A percentile compares a stretch with the other conserved stretches of the same genome.
Conservation (phyloP, 805 yeast species). For the Priceomyces castillae region DNA sequence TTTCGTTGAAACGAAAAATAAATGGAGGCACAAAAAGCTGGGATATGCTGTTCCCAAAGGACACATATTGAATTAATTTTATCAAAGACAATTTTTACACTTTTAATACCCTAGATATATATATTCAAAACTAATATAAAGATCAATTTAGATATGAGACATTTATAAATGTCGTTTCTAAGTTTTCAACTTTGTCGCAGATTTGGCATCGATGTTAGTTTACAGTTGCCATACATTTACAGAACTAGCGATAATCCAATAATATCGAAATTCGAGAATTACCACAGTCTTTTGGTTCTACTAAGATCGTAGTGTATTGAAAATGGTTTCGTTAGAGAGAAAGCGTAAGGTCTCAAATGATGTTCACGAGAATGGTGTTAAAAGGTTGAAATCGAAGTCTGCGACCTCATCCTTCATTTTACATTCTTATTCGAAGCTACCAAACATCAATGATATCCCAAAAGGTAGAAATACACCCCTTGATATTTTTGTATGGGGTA, state of each 20-base stretch:
- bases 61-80: conserved; percentile 28
- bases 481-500: conserved; percentile 91
- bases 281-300: too few relatives aligned
- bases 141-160: too few relatives aligned
- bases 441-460: conserved; percentile 43
- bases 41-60: conserved; percentile 36
- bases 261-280: too few relatives aligned
- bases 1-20: conserved; percentile 37
- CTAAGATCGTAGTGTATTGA: not conserved
- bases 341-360: conserved; percentile 22
- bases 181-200: too few relatives aligned
- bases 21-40: conserved; percentile 39
- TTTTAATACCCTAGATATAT: not conserved
- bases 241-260: too few relatives aligned
- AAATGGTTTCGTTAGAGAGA: conserved; percentile 47
- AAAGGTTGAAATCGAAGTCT: conserved; percentile 21
- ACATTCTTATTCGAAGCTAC: conserved; percentile 48
- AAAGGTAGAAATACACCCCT: conserved; percentile 44
- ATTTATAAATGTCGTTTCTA: too few relatives aligned
- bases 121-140: too few relatives aligned
- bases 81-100: not conserved
- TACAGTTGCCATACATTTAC: too few relatives aligned
- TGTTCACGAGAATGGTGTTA: conserved; percentile 16
- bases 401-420: conserved; percentile 43
- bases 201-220: too few relatives aligned